Conservation (phyloP, 768 basidiomycete genomes). For the Trametes villosa region DNA sequence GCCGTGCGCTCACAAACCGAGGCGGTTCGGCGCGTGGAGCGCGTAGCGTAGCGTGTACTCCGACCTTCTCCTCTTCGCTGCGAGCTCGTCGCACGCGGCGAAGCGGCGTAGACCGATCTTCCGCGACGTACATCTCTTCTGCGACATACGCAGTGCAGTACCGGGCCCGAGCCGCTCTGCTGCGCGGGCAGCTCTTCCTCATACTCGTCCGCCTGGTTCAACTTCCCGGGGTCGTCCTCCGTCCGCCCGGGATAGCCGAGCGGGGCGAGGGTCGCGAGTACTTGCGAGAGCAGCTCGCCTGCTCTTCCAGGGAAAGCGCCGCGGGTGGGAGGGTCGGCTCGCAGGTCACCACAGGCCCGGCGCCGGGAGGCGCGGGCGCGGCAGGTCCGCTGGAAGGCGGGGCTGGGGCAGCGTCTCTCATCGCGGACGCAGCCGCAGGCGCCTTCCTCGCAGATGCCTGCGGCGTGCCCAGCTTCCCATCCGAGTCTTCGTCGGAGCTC, state of each 20-base stretch:
- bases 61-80: slow-evolving; percentile 26
- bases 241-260: slow-evolving; percentile 20
- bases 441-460: too few relatives aligned
- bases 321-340: background rate
- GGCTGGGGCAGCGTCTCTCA: too few relatives aligned
- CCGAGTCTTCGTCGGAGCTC: too few relatives aligned
- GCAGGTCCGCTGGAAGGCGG: too few relatives aligned
- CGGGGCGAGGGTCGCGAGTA: slow-evolving; percentile 19
- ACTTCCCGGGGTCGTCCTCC: slow-evolving; percentile 26
- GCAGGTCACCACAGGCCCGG: background rate
- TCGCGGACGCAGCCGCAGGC: too few relatives aligned
- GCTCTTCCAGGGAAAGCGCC: background rate
- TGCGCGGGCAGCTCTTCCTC: slow-evolving; percentile 47
- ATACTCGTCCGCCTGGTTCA: slow-evolving; percentile 45
- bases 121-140: slow-evolving; percentile 33
- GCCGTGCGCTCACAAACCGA: slow-evolving; percentile 25
- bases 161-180: slow-evolving; percentile 33
- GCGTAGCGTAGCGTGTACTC: slow-evolving; percentile 31
- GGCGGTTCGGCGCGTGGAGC: slow-evolving; percentile 27
- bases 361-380: too few relatives aligned
- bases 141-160: slow-evolving; percentile 16
- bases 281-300: background rate
- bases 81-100: slow-evolving; percentile 29
- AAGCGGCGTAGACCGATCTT: slow-evolving; percentile 34
- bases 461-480: too few relatives aligned